Evolutionary conservation across 139 green algal species (phyloP).

Genomic region (Diplosphaera chodatii): DNA sequence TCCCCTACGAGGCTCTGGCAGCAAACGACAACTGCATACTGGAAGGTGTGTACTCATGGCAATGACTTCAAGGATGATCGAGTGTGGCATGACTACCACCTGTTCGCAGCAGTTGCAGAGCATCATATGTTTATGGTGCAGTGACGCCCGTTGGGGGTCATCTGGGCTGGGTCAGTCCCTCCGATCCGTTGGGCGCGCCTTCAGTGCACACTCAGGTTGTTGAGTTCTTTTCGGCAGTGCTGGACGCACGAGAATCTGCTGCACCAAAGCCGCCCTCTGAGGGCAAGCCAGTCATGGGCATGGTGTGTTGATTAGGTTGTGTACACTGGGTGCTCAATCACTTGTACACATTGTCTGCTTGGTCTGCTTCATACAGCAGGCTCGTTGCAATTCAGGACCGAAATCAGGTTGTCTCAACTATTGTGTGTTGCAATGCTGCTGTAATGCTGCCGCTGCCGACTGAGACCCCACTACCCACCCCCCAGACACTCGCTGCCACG

Average conservation of each 20-base stretch:
- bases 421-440: too few relatives aligned
- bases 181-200: not conserved
- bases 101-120: too few relatives aligned
- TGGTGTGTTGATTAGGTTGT: too few relatives aligned
- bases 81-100: too few relatives aligned
- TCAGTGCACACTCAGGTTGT: not conserved
- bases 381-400: too few relatives aligned
- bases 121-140: conserved; percentile 3
- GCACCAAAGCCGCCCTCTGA: not conserved
- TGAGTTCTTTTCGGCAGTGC: not conserved
- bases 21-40: conserved; percentile 65
- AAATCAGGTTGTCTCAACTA: too few relatives aligned
- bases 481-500: too few relatives aligned
- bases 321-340: too few relatives aligned
- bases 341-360: too few relatives aligned
- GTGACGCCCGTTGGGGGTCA: conserved; percentile 68
- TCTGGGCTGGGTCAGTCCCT: conserved; percentile 59
- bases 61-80: not conserved
- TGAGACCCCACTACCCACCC: too few relatives aligned
- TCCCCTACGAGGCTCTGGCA: conserved; percentile 51
- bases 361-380: too few relatives aligned
- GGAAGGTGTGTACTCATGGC: not conserved
- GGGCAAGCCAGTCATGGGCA: not conserved
- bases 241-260: not conserved
- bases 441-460: too few relatives aligned